Base-by-base conservation (phyloP, 2,329 filamentous ascomycete species). In the Pseudogymnoascus sp. region DNA sequence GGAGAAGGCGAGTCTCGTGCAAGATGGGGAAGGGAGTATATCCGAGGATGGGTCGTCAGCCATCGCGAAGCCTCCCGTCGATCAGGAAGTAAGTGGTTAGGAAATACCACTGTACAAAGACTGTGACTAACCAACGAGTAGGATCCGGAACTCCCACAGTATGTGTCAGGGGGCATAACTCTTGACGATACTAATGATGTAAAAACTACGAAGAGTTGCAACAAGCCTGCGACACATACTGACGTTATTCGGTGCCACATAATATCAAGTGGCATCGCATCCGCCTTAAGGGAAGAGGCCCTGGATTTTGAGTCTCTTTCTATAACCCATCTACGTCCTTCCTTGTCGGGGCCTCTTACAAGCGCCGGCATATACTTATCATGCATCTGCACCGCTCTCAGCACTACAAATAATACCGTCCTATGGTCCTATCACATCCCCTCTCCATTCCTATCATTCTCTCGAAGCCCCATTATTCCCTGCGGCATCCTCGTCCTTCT, bases 401-500 rank as follows among this genome's bases (percentile, higher is more conserved):
- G 79, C 18, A 81, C 79, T 1, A 74, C 77, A 0, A 78, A 74
- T 57, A 75, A 79, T 64, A 83, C 81, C 0, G 74, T 83, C 8
- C 73, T 85, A 2, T 85, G 82, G 82, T 81, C 79, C 67, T 84
- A 82, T 71, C 76, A 77, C 60, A 82, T 84, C 52, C 80, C 82
- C 0, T 74, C 78, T 18, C 74, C 76, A 2, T 70, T 84, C 3
- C 65, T 83, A 1, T 63, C 71, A 0, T 81, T 85, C 61, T 71
- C 79, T 2, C 74, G 77, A 7, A 75, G 74, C 28, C 77, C 79
- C 15, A 79, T 78, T 0, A 76, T 85, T 0, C 82, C 82, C 0
- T 84, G 82, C 65, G 82, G 82, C 30, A 73, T 84, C 26, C 73
- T 85, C 26, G 81, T 82, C n/a, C 67, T 84, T 18, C 69, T 85